Conservation (phyloP, 352 stramenopile genomes). For the Discostella stelligera region DNA sequence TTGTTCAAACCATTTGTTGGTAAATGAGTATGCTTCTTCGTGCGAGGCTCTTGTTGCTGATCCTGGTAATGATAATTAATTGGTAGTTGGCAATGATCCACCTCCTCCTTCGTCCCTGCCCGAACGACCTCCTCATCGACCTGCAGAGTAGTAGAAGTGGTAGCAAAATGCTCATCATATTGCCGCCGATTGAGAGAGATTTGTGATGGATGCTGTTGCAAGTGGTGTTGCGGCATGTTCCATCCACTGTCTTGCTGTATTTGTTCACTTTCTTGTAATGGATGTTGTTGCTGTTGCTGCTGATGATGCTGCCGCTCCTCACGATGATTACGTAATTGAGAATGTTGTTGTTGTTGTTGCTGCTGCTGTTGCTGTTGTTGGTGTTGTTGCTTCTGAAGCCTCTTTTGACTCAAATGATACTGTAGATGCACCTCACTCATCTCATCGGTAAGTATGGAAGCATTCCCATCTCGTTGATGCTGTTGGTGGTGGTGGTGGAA, state of each 20-base stretch:
- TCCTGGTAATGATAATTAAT: not conserved
- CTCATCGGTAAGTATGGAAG: not conserved
- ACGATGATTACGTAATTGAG: not conserved
- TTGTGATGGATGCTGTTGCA: not conserved
- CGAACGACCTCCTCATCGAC: not conserved
- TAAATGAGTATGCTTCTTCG: no score
- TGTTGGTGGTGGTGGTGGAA: not conserved
- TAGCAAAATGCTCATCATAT: not conserved
- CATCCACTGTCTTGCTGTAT: no score
- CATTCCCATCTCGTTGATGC: not conserved
- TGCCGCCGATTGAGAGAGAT: not conserved
- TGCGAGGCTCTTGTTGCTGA: not conserved
- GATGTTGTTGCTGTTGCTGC: not conserved
- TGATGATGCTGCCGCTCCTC: not conserved
- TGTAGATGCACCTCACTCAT: not conserved
- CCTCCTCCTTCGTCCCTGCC: not conserved
- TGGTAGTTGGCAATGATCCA: not conserved
- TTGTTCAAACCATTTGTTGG: no score
- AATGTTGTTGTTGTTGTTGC: not conserved
- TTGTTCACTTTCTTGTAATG: no score
- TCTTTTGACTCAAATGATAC: not conserved
- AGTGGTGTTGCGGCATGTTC: no score
- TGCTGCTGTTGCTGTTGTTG: not conserved
- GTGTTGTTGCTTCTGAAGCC: not conserved
- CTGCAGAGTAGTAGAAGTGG: not conserved